These are phyloP conservation scores for Metschnikowia drakensbergensis DNA, from an alignment of 805 yeast genomes.

Conservation along the genomic window DNA sequence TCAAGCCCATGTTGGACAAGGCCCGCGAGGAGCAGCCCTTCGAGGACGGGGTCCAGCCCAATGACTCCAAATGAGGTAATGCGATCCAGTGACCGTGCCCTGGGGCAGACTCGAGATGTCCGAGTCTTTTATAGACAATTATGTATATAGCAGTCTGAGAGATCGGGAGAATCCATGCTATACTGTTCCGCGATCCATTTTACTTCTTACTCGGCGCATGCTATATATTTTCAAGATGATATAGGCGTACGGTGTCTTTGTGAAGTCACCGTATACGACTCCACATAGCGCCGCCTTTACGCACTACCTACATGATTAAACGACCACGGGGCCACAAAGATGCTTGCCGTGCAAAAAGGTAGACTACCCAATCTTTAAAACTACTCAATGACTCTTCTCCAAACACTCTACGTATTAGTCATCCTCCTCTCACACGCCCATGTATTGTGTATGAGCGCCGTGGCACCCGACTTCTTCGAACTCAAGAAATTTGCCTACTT, in stretches of 20 bases:
- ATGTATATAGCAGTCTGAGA: too few species aligned
- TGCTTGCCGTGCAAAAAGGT: neutral
- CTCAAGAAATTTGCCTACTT: constrained; percentile 33
- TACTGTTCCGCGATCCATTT: too few species aligned
- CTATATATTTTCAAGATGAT: neutral
- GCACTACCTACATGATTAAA: neutral
- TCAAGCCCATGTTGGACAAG: constrained; percentile 78
- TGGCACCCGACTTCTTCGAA: constrained; percentile 19
- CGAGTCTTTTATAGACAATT: too few species aligned
- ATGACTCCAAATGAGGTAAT: neutral
- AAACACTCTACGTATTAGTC: neutral
- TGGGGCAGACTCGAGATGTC: too few species aligned
- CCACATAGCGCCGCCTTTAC: neutral
- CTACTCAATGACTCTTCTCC: neutral
- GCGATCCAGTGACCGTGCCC: too few species aligned
- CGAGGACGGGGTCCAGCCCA: constrained; percentile 9
- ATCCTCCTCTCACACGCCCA: neutral
- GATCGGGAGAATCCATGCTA: too few species aligned
- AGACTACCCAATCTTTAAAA: neutral
- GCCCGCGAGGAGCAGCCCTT: constrained; percentile 90
- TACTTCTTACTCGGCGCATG: neutral
- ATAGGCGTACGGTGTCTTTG: neutral
- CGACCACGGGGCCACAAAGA: neutral
- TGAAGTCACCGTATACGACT: neutral
- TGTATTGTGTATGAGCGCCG: neutral